Base-by-base conservation (phyloP, 164 flowering plant genomes). In the Dillenia turbinata region DNA sequence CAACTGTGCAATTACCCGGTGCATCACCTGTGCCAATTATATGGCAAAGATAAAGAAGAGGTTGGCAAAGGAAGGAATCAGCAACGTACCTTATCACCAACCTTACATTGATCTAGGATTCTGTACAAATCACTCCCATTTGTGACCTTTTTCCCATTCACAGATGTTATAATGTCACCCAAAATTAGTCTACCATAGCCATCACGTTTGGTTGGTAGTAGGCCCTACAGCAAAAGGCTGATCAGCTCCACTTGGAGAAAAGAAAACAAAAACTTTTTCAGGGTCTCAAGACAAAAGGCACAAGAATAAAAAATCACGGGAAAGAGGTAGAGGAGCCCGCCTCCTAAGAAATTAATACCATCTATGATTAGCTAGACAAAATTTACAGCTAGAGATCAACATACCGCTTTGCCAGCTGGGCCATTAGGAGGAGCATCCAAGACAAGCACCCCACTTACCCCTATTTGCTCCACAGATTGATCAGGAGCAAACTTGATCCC, bases 401-500 rank as follows among this genome's bases (percentile, higher is more conserved):
- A 53, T 89, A 92, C 96, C 63, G 98, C 97, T 87, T 93, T 93
- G 61, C 98, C 97, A 51, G 97, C 98, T 22, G 98, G 98, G 63
- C 98, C 96, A 74, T 79, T 81, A 47, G 84, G 64, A 44, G 98
- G 97, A 73, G 98, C 98, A 80, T 93, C 97, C 59, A 93, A 72
- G 48, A 93, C 87, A 60, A 93, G 97, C 68, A 93, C 98, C 26
- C 98, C 97, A 69, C 94, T 89, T 48, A 93, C 89, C 8, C 98
- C 98, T 53, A 93, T 69, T 72, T 93, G 98, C 79, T 93, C 98
- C 50, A 90, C 97, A 44, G 98, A 90, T 60, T 90, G 96, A 83
- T 92, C 98, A 16, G 98, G 98, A 54, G 98, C 98, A 73, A 93
- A 90, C 68, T 93, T 93, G 57, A 93, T 93, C 46, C 97, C 98